Evolutionary conservation across 73 alveolate genomes (phyloP), one percentile per base, ranked within the genome.

Genomic region (Tetrahymena thermophila): DNA sequence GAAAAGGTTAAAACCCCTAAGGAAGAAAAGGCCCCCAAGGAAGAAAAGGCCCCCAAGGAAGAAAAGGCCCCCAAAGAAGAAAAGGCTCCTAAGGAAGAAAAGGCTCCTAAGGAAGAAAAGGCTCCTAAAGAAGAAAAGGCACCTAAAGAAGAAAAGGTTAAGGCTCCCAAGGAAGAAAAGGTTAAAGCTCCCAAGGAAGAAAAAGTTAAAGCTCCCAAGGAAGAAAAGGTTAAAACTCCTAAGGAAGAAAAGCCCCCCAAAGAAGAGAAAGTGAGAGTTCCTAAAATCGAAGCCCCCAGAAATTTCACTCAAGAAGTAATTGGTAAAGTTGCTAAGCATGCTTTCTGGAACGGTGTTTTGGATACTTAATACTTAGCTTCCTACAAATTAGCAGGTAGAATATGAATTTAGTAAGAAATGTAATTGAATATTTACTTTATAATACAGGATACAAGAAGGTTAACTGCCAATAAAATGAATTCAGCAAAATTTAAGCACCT

Each of bases 151-250:
- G 89, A 71, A 71, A 71, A 71, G 85, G 85, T 58, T 58, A 58
- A 58, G 37, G 89, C 89, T 71, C 89, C 89, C 42, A 71, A 71
- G 42, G 89, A 71, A 71, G 89, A 71, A 71, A 71, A 71, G 40
- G 89, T 71, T 71, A 71, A 71, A n/a, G 37, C 89, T n/a, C 89
- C 89, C 89, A 71, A 71, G 42, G 89, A 71, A 71, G 89, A 71
- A 71, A 71, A 71, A 19, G 89, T n/a, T 71, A 71, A 71, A 71
- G 89, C 89, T 13, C 89, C 89, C 17, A 71, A 71, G 35, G 89
- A 71, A 71, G 89, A 71, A 71, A 71, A 71, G 89, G 89, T 56
- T 6, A 56, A 56, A 16, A 9, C 89, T 71, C 89, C 89, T 8
- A 71, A 71, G 89, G 85, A 56, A 56, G 85, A 56, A 56, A 56